Evolutionary conservation across 2,329 filamentous ascomycete species (phyloP).

Genomic region (Calonectria hongkongensis): DNA sequence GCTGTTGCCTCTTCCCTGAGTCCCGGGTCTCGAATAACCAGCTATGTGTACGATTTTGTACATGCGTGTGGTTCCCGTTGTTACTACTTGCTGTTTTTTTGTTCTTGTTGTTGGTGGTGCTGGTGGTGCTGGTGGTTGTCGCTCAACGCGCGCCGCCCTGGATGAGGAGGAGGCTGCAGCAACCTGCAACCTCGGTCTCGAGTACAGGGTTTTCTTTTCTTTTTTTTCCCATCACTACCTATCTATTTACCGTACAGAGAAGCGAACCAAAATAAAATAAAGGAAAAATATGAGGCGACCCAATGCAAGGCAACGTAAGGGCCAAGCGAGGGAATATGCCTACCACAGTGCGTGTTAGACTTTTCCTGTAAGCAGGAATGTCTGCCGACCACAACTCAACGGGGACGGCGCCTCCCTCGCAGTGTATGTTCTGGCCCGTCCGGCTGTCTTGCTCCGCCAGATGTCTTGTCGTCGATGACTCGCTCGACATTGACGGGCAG

Average conservation of each 20-base stretch:
- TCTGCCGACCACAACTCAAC: slow-evolving; percentile 46
- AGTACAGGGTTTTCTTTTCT: background rate
- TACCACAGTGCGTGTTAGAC: slow-evolving; percentile 43
- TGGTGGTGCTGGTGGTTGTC: background rate
- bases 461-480: slow-evolving; percentile 12
- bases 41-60: background rate
- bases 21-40: slow-evolving; percentile 21
- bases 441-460: slow-evolving; percentile 28
- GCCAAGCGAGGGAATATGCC: slow-evolving; percentile 35
- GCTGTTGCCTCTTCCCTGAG: slow-evolving; percentile 42
- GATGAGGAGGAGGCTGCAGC: background rate
- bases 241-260: background rate
- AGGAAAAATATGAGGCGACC: slow-evolving; percentile 13
- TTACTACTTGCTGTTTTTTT: background rate
- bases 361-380: slow-evolving; percentile 44
- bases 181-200: slow-evolving; percentile 1
- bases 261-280: background rate
- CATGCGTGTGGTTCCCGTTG: background rate
- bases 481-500: background rate
- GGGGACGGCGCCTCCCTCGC: slow-evolving; percentile 49
- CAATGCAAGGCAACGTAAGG: slow-evolving; percentile 17
- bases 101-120: background rate
- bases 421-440: slow-evolving; percentile 20
- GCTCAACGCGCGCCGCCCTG: background rate
- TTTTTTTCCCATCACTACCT: background rate